phyloP scores from a whole-genome alignment of 2,329 filamentous ascomycete genomes.

The Phialocephala subalpina region DNA sequence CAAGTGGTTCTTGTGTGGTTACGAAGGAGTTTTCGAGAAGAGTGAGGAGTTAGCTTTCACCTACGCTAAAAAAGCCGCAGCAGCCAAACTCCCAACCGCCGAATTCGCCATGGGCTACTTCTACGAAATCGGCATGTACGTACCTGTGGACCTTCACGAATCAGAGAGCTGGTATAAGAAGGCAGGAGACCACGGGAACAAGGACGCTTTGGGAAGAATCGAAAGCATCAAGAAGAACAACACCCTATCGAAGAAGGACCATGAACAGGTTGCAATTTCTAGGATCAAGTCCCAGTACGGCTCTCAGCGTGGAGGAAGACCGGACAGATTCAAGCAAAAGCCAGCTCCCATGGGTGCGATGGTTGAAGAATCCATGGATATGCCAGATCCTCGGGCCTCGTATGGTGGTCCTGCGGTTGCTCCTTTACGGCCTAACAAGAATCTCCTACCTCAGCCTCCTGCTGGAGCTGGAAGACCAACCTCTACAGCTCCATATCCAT shows the following conservation, averaged over 20 bases:
- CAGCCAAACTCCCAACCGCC: conserved; percentile 82
- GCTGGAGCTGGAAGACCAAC: conserved; percentile 27
- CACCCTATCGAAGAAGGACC: conserved; percentile 87
- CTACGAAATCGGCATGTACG: conserved; percentile 93
- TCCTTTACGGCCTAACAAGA: conserved; percentile 25
- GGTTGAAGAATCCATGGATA: conserved; percentile 37
- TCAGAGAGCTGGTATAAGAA: conserved; percentile 90
- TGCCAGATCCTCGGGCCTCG: conserved; percentile 38
- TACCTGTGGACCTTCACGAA: conserved; percentile 82
- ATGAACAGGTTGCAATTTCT: conserved; percentile 89
- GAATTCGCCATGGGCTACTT: conserved; percentile 99
- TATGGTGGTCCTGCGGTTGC: conserved; percentile 21
- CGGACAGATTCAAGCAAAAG: conserved; percentile 64
- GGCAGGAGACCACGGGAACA: conserved; percentile 89
- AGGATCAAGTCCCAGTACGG: conserved; percentile 86
- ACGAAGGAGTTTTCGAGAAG: conserved; percentile 91
- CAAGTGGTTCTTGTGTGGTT: conserved; percentile 98
- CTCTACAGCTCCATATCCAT: conserved; percentile 71
- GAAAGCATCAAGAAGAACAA: conserved; percentile 85
- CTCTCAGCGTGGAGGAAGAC: conserved; percentile 69
- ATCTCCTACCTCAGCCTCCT: conserved; percentile 17
- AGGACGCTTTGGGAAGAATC: conserved; percentile 82
- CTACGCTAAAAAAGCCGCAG: conserved; percentile 88
- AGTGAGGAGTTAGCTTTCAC: conserved; percentile 93
- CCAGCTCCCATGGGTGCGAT: conserved; percentile 40